phyloP scores from a whole-genome alignment of 495 filamentous ascomycete genomes.

The Talaromyces adpressus region DNA sequence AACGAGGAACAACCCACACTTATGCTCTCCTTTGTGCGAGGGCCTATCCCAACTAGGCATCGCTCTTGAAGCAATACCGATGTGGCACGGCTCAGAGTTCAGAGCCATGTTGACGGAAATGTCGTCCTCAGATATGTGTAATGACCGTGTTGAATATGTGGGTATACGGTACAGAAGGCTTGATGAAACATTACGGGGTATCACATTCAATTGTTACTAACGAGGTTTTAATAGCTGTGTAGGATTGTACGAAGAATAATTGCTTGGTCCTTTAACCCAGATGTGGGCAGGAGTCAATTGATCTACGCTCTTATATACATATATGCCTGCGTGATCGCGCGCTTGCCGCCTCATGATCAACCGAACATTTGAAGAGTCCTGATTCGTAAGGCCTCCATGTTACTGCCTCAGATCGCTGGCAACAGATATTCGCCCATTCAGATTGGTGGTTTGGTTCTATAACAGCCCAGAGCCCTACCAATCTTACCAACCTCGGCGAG shows the following conservation, averaged over 20 bases:
- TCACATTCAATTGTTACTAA: neutral
- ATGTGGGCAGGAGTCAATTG: neutral
- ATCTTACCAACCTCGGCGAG: neutral
- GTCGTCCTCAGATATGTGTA: neutral
- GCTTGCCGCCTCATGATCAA: neutral
- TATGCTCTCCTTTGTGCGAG: neutral
- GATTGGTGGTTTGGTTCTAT: neutral
- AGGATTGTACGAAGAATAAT: neutral
- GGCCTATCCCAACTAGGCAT: neutral
- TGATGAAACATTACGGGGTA: neutral
- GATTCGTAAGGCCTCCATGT: neutral
- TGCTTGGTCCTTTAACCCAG: neutral
- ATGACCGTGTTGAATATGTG: neutral
- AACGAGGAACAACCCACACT: neutral
- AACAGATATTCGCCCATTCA: neutral
- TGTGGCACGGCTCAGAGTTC: neutral
- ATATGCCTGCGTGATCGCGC: neutral
- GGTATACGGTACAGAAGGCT: neutral
- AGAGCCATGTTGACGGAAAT: neutral
- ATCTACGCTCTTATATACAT: neutral
- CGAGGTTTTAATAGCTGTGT: neutral
- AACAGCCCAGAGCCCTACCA: neutral
- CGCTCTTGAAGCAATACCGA: too few relatives aligned
- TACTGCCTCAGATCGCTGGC: neutral
- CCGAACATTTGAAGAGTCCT: neutral